Percentiles rank a stretch among this genome's conserved stretches.
Evolutionary conservation across 768 basidiomycete species (phyloP).

Genomic region (Phlebiopsis gigantea): DNA sequence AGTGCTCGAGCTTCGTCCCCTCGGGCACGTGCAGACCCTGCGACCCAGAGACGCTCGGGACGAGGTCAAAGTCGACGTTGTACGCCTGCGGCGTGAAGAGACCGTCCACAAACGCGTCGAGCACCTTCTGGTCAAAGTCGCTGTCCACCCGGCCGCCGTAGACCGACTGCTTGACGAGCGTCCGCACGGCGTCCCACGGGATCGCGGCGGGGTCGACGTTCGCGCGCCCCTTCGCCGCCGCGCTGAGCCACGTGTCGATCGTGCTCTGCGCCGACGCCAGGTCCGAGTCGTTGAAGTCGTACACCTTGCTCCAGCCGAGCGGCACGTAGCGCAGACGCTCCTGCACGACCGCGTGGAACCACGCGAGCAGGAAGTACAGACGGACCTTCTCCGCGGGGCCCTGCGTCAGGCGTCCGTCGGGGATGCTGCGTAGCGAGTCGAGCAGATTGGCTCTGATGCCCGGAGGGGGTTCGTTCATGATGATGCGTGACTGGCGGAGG

Average conservation of each 20-base stretch:
- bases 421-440: conserved; percentile 77
- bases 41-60: conserved; percentile 54
- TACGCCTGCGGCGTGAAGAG: conserved; percentile 87
- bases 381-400: conserved; percentile 93
- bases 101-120: conserved; percentile 89
- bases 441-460: conserved; percentile 95
- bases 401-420: conserved; percentile 63
- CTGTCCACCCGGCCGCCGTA: conserved; percentile 94
- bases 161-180: conserved; percentile 91
- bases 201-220: conserved; percentile 91
- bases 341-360: conserved; percentile 98
- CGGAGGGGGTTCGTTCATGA: conserved; percentile 99
- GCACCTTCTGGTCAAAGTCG: conserved; percentile 88
- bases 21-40: conserved; percentile 73
- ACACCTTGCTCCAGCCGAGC: conserved; percentile 92
- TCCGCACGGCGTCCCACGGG: conserved; percentile 94
- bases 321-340: conserved; percentile 96
- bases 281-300: conserved; percentile 99
- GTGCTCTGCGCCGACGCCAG: conserved; percentile 89
- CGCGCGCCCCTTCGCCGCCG: conserved; percentile 78
- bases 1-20: conserved; percentile 89
- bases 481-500: conserved; percentile 88
- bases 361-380: conserved; percentile 92
- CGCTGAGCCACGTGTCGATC: conserved; percentile 85
- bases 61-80: conserved; percentile 89